Percentiles rank a stretch among this genome's conserved stretches.
Conservation (phyloP, 306 rosid genomes). For the Citrullus mucosospermus region DNA sequence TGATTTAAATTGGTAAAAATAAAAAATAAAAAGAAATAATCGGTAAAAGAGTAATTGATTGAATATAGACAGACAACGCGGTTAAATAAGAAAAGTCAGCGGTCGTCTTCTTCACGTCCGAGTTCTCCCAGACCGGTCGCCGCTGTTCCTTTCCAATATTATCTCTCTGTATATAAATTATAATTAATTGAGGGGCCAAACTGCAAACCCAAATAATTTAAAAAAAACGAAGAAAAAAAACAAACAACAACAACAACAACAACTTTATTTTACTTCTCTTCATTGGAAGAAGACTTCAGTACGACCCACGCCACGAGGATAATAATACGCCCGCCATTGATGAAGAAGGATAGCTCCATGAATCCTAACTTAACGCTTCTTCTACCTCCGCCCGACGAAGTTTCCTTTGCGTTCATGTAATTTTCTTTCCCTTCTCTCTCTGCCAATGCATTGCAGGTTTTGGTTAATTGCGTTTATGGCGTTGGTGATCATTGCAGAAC, state of each 20-base stretch:
- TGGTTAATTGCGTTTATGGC: constrained; percentile 16
- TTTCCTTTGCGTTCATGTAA: constrained; percentile 60
- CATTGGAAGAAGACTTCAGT: not conserved
- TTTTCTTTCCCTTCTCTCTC: constrained; percentile 7
- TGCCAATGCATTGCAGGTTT: not conserved
- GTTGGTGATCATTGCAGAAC: constrained; percentile 40
- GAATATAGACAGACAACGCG: not conserved
- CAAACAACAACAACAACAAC: no score
- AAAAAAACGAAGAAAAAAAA: not conserved
- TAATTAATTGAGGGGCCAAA: not conserved
- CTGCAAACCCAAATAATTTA: not conserved
- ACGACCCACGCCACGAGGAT: not conserved
- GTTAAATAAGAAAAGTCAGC: not conserved
- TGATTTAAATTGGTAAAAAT: no score
- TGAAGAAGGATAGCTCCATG: constrained; percentile 48
- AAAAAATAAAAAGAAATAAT: no score
- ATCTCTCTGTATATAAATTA: not conserved
- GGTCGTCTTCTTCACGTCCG: not conserved
- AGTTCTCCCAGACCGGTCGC: not conserved
- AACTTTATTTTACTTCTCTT: not conserved
- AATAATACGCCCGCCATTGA: constrained; percentile 5
- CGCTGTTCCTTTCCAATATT: not conserved
- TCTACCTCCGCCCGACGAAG: constrained; percentile 61
- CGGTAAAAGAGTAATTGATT: no score
- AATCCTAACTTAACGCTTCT: constrained; percentile 50